A percentile compares a stretch with the other conserved stretches of the same genome.
Conservation (phyloP, 2,329 filamentous ascomycete species). For the Penicillium rolfsii region DNA sequence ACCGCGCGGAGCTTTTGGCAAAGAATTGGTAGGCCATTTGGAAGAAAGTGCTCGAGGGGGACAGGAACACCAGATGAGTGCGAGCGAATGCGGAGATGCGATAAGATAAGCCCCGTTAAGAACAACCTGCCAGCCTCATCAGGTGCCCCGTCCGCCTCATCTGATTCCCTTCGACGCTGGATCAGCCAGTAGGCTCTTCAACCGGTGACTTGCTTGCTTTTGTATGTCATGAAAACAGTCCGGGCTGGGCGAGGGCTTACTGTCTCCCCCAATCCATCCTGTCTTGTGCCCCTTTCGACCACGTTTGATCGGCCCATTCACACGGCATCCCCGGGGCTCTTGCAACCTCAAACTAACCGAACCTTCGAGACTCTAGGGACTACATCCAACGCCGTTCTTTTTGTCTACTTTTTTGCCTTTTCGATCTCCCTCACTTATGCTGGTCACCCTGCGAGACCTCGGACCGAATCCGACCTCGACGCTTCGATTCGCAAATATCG, state of each 20-base stretch:
- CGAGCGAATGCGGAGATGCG: slow-evolving; percentile 39
- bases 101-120: slow-evolving; percentile 35
- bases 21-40: slow-evolving; percentile 46
- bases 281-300: background rate
- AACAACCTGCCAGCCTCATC: slow-evolving; percentile 31
- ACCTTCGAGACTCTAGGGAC: slow-evolving; percentile 1
- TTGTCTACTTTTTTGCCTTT: background rate
- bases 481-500: slow-evolving; percentile 18
- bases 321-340: background rate
- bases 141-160: slow-evolving; percentile 16
- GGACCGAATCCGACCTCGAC: slow-evolving; percentile 20
- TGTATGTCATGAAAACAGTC: background rate
- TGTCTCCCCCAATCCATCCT: background rate
- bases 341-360: slow-evolving; percentile 4
- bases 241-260: background rate
- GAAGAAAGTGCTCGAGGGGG: background rate
- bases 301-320: slow-evolving; percentile 11
- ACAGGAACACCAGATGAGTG: slow-evolving; percentile 10
- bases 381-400: background rate
- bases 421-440: slow-evolving; percentile 18
- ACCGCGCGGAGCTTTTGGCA: slow-evolving; percentile 36
- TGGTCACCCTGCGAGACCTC: slow-evolving; percentile 11
- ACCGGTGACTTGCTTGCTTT: slow-evolving; percentile 19
- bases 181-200: slow-evolving; percentile 18
- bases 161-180: slow-evolving; percentile 13